Conservation (phyloP, 345 rosid species). For the Raphanus sativus region DNA sequence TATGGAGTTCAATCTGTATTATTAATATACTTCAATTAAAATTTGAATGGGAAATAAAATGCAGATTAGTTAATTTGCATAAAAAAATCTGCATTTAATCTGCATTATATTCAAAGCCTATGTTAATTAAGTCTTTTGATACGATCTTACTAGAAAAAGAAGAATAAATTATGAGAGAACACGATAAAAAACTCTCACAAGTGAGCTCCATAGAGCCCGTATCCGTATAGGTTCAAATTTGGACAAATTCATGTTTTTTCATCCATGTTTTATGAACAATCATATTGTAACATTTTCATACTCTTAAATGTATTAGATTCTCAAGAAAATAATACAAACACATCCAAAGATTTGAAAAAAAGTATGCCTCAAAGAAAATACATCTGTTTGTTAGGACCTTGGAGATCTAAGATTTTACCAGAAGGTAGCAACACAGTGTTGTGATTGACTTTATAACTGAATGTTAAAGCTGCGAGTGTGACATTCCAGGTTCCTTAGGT, state of each 20-base stretch:
- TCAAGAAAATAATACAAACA: neutral
- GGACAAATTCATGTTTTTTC: neutral
- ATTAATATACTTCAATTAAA: no score
- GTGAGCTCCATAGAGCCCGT: neutral
- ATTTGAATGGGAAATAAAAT: no score
- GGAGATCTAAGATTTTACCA: neutral
- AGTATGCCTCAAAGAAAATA: neutral
- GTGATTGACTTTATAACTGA: slow-evolving; percentile 36
- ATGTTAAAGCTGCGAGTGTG: slow-evolving; percentile 71
- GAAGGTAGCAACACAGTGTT: slow-evolving; percentile 19
- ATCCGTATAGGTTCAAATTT: neutral
- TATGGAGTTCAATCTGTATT: no score
- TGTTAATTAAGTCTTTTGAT: no score
- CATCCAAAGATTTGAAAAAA: slow-evolving; percentile 10
- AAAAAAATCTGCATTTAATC: no score
- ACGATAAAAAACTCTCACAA: neutral
- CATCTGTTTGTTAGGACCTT: neutral
- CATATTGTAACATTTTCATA: neutral
- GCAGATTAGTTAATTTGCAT: no score
- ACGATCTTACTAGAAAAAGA: no score
- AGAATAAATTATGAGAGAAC: neutral
- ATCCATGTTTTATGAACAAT: neutral
- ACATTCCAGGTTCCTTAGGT: slow-evolving; percentile 77
- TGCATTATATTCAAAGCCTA: no score
- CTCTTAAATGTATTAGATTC: neutral